Evolutionary conservation across 768 basidiomycete genomes (phyloP), one percentile per base, ranked within the genome.

Genomic region (Suillus sp.): DNA sequence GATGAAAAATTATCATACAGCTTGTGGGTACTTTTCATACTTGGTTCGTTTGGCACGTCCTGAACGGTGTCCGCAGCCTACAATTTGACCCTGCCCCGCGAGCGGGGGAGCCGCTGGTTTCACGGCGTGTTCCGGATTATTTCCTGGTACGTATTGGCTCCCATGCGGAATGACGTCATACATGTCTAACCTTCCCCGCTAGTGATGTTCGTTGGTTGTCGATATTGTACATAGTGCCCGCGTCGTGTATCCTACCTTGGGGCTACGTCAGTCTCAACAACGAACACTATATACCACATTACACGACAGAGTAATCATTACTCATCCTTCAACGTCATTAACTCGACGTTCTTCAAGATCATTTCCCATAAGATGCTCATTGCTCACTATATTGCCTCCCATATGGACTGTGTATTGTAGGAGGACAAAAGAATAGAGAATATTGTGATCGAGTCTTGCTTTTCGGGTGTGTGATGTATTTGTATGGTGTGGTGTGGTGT

Each of bases 61-160:
- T 60, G 53, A 42, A 22, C 54, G 25, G 47, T 62, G 7, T 45
- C 58, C 30, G 18, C 69, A 99, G 95, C 91, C 86, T 99, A 79
- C 97, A 99, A 87, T 99, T 99, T 78, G 97, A 99, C 80, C 97
- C 97, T 73, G 97, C 97, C 69, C 97, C 97, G 71, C 85, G 97
- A 76, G 95, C 96, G 73, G 97, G 97, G 70, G 97, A 99, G 78
- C 97, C 97, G 56, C 88, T 99, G 64, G 97, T 99, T 67, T 95
- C 96, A 74, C 86, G 93, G 78, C 91, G 93, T 77, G 93, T 94
- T 78, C 93, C 93, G 73, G 93, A 95, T 79, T 95, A 95, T 79
- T 95, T 95, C 86, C 84, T 95, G 74, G 92, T 94, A 72, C 72
- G 88, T 81, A 51, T 32, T 20, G 38, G 27, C 43, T 38, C 16